Evolutionary conservation across 192 early-diverging fungal species (phyloP).

Genomic region (Glomus cerebriforme): DNA sequence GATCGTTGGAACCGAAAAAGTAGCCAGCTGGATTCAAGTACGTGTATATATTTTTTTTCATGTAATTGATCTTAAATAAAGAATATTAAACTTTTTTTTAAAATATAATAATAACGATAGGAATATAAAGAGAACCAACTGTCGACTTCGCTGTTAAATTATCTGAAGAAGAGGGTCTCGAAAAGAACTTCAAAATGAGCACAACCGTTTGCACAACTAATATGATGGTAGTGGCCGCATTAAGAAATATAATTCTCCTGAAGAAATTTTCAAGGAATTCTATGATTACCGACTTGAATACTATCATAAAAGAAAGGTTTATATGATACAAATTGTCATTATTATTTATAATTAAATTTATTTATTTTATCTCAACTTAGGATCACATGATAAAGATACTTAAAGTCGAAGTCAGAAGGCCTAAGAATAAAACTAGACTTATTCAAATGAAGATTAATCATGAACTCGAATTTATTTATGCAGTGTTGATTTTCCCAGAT

Average conservation of each 20-base stretch:
- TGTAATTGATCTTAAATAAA: not conserved
- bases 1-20: slow-evolving; percentile 74
- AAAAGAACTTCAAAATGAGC: slow-evolving; percentile 80
- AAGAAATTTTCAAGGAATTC: slow-evolving; percentile 87
- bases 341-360: no score
- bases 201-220: slow-evolving; percentile 78
- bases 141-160: slow-evolving; percentile 53
- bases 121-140: not conserved
- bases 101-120: not conserved
- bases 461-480: slow-evolving; percentile 74
- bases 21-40: slow-evolving; percentile 58
- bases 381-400: slow-evolving; percentile 62
- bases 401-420: slow-evolving; percentile 62
- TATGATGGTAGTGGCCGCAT: slow-evolving; percentile 87
- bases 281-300: slow-evolving; percentile 78
- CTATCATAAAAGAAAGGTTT: slow-evolving; percentile 87
- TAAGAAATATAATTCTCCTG: slow-evolving; percentile 74
- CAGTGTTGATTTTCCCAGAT: no score
- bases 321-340: no score
- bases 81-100: no score
- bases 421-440: slow-evolving; percentile 88
- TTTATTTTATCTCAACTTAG: no score
- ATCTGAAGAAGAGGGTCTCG: slow-evolving; percentile 78
- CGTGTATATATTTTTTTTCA: not conserved
- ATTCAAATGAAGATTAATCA: slow-evolving; percentile 87